Conservation (phyloP, 2,329 filamentous ascomycete species). For the Zalaria sp. region DNA sequence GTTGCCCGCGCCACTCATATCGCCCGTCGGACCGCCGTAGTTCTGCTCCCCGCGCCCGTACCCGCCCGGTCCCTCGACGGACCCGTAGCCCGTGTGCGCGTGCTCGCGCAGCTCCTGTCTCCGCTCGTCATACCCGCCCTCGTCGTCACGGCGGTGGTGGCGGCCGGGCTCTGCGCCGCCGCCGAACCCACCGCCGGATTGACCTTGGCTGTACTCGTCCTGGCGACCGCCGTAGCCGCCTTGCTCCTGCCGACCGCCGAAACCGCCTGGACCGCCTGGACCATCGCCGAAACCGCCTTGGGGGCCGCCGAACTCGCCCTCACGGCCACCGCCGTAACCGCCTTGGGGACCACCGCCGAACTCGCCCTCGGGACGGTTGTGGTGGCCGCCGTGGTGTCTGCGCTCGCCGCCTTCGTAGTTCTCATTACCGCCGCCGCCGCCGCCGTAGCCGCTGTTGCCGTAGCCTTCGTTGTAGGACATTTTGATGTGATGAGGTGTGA, state of each 20-base stretch:
- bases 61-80: conserved; percentile 3
- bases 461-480: conserved; percentile 20
- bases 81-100: conserved; percentile 9
- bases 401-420: conserved; percentile 4
- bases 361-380: conserved; percentile 3
- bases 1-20: neutral
- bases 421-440: conserved; percentile 7
- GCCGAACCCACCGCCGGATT: conserved; percentile 8
- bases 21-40: neutral
- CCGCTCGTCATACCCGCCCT: conserved; percentile 6
- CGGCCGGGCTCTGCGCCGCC: conserved; percentile 8
- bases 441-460: conserved; percentile 9
- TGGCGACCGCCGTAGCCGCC: conserved; percentile 8
- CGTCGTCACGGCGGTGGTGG: conserved; percentile 4
- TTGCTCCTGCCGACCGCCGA: conserved; percentile 6
- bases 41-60: conserved; percentile 3
- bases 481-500: conserved; percentile 1
- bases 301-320: conserved; percentile 6
- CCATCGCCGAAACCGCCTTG: no score
- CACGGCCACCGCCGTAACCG: conserved; percentile 8
- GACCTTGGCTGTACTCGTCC: conserved; percentile 5
- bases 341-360: neutral
- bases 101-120: conserved; percentile 6
- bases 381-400: conserved; percentile 3
- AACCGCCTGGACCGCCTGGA: conserved; percentile 5